These are phyloP conservation scores for Debaryomyces udenii DNA, from an alignment of 1,139 yeast species.

Conservation along the genomic window DNA sequence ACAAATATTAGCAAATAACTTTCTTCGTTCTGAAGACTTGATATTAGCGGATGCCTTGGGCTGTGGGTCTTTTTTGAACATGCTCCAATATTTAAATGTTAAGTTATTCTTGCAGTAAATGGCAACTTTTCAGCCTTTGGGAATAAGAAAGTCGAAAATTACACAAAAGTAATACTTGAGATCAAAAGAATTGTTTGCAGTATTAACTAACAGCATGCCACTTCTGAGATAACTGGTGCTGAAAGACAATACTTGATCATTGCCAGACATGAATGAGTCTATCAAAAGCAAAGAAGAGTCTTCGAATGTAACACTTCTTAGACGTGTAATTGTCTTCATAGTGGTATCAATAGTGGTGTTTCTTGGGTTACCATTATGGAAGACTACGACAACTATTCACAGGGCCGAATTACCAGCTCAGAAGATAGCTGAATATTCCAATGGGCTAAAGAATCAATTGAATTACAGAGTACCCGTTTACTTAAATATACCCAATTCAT, in stretches of 20 bases:
- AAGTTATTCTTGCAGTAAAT: background rate
- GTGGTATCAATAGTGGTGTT: slow-evolving; percentile 40
- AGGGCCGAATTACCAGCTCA: slow-evolving; percentile 72
- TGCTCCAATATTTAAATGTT: slow-evolving; percentile 19
- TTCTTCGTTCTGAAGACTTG: slow-evolving; percentile 80
- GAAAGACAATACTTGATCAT: background rate
- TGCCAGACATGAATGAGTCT: background rate
- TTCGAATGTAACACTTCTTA: slow-evolving; percentile 1
- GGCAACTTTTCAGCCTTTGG: too few species aligned
- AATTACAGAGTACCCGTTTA: slow-evolving; percentile 59
- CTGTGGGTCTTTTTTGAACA: slow-evolving; percentile 69
- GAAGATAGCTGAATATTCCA: slow-evolving; percentile 47
- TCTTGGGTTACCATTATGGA: slow-evolving; percentile 79
- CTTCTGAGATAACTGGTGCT: background rate
- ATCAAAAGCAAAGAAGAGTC: slow-evolving; percentile 1
- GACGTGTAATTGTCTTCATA: slow-evolving; percentile 16
- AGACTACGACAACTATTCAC: slow-evolving; percentile 67
- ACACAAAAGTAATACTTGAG: background rate
- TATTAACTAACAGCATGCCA: background rate
- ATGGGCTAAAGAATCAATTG: slow-evolving; percentile 37
- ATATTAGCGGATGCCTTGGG: slow-evolving; percentile 77
- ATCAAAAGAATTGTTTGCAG: background rate
- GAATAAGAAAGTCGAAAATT: background rate
- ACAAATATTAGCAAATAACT: slow-evolving; percentile 53
- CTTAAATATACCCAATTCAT: slow-evolving; percentile 44